Conservation (phyloP, 2,329 filamentous ascomycete genomes). For the Beauveria caledonica region DNA sequence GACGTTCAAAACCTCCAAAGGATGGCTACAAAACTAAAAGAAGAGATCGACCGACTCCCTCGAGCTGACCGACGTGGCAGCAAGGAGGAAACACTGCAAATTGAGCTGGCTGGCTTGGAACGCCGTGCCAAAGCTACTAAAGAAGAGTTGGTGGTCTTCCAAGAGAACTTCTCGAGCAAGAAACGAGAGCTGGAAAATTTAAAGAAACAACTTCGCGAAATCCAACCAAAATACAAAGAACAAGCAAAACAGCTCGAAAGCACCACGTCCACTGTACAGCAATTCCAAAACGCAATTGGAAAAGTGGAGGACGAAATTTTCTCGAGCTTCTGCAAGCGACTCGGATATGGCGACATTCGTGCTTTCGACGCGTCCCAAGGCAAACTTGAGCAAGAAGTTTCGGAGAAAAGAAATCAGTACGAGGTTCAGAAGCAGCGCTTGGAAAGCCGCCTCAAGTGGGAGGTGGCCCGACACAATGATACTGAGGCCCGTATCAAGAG, state of each 20-base stretch:
- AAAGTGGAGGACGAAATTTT: conserved; percentile 87
- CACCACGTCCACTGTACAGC: conserved; percentile 40
- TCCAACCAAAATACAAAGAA: conserved; percentile 69
- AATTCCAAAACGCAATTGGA: conserved; percentile 57
- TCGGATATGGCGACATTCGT: conserved; percentile 83
- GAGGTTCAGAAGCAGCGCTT: conserved; percentile 74
- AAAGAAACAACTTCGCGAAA: conserved; percentile 63
- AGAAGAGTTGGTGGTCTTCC: conserved; percentile 68
- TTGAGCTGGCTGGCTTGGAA: conserved; percentile 71
- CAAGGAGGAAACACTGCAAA: conserved; percentile 74
- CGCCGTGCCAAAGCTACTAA: conserved; percentile 63
- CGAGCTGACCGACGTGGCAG: conserved; percentile 66
- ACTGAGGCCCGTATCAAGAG: conserved; percentile 61
- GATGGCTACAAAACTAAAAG: conserved; percentile 64
- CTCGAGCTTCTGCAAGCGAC: conserved; percentile 70
- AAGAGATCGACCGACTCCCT: conserved; percentile 72
- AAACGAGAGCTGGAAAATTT: conserved; percentile 70
- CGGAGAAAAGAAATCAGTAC: conserved; percentile 79
- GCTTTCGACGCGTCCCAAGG: conserved; percentile 93
- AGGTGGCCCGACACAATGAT: conserved; percentile 42
- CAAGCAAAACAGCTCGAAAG: conserved; percentile 61
- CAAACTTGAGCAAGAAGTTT: conserved; percentile 81
- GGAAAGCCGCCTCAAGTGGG: conserved; percentile 52
- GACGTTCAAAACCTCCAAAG: conserved; percentile 80
- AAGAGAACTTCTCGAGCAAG: conserved; percentile 79